Evolutionary conservation across 1,284 basidiomycete species (phyloP), one percentile per base, ranked within the genome.

Genomic region (Heimioporus punctisporus): DNA sequence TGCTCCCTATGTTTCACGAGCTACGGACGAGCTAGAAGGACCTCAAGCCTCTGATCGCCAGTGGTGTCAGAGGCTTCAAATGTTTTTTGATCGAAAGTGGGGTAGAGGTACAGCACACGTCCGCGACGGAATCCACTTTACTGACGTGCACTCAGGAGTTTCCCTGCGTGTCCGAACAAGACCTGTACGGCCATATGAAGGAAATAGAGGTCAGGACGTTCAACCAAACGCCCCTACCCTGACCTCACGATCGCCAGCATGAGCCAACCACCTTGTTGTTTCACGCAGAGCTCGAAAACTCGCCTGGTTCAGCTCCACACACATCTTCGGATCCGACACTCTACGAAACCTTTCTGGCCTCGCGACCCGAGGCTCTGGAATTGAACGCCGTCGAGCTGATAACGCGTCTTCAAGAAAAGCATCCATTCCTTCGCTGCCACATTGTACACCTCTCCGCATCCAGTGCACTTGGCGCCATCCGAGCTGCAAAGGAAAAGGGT

Each of bases 41-140:
- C 63, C 78, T 95, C 44, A 79, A 73, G 52, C 84, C 87, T 6
- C 77, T 97, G 31, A 75, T 95, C 17, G 71, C 83, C 27, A 82
- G 82, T 39, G 95, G 95, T 9, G 90, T 95, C 26, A 92, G 89
- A 72, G 95, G 95, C 0, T 97, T 97, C 80, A 97, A 97, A 71
- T 97, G 94, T 69, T 97, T 97, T 72, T 76, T 97, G 63, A 95
- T 95, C 61, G 88, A 96, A 59, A 95, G 93, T 63, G 95, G 95
- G 34, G 93, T 97, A 17, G 90, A 96, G 62, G 92, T 93, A 64
- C 54, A 78, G 72, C 55, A 78, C 51, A 31, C 44, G 15, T 42
- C 48, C 40, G 39, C 47, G 44, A 41, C 39, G 21, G 39, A 48
- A 27, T 41, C 39, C 49, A 50, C 50, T 25, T 49, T 14, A n/a